phyloP scores from a whole-genome alignment of 805 yeast genomes.

The Pichia deserticola region DNA sequence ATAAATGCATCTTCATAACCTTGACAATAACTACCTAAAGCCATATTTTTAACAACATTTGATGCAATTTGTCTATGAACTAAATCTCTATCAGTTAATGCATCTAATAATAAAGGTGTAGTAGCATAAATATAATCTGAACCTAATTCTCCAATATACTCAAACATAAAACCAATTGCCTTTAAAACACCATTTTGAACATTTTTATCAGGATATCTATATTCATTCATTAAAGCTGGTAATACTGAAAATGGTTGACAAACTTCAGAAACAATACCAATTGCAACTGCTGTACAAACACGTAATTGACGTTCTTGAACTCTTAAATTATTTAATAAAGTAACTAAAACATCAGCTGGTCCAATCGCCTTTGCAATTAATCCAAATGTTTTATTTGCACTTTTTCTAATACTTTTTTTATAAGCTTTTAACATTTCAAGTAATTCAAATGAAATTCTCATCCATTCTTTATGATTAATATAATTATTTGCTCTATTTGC shows the following conservation, averaged over 20 bases:
- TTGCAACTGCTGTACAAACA: constrained; percentile 96
- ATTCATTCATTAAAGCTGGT: constrained; percentile 94
- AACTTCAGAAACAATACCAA: constrained; percentile 90
- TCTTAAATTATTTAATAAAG: constrained; percentile 72
- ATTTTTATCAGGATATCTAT: constrained; percentile 82
- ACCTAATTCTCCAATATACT: constrained; percentile 77
- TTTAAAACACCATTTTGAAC: constrained; percentile 95
- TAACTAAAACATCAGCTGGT: constrained; percentile 87
- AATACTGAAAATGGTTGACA: constrained; percentile 90
- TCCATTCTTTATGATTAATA: constrained; percentile 92
- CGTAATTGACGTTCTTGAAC: constrained; percentile 95
- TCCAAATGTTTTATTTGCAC: constrained; percentile 90
- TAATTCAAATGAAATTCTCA: constrained; percentile 88
- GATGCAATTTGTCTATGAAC: constrained; percentile 97
- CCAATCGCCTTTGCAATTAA: constrained; percentile 87
- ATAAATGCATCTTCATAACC: constrained; percentile 78
- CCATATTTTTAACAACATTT: constrained; percentile 73
- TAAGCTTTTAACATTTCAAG: constrained; percentile 83
- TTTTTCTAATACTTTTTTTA: constrained; percentile 64
- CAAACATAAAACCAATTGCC: constrained; percentile 85
- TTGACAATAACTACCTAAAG: constrained; percentile 66
- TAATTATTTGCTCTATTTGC: constrained; percentile 76
- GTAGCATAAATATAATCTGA: constrained; percentile 77
- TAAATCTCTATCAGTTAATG: constrained; percentile 80
- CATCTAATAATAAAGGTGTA: constrained; percentile 77